These are phyloP conservation scores for Mimosa pudica DNA, from an alignment of 306 rosid species.

Conservation along the genomic window DNA sequence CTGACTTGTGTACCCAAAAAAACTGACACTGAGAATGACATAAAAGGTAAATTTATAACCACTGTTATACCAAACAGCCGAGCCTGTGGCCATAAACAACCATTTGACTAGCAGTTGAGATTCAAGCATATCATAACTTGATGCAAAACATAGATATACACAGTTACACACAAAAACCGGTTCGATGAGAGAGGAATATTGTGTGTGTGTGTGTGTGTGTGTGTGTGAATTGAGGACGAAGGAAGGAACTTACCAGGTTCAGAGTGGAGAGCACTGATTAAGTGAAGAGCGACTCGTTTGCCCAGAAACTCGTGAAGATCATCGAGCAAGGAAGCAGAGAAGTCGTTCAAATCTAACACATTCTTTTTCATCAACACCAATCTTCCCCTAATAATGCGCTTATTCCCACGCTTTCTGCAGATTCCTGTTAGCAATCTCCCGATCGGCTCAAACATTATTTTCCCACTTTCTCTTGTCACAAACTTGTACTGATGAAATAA, in stretches of 20 bases:
- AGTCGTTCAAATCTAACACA: slow-evolving; percentile 70
- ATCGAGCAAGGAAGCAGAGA: slow-evolving; percentile 56
- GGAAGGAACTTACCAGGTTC: slow-evolving; percentile 47
- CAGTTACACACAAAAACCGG: not conserved
- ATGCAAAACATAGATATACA: not conserved
- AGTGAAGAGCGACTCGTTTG: slow-evolving; percentile 51
- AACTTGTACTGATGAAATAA: not conserved
- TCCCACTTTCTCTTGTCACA: not conserved
- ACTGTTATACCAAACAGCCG: not conserved
- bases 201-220: no score
- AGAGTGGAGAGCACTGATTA: slow-evolving; percentile 57
- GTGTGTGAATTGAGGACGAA: not conserved
- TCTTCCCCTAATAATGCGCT: slow-evolving; percentile 47
- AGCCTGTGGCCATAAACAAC: not conserved
- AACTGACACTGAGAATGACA: not conserved
- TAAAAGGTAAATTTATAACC: not conserved
- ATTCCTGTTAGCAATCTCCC: slow-evolving; percentile 8
- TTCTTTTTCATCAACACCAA: slow-evolving; percentile 80
- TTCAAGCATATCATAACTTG: not conserved
- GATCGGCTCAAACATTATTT: slow-evolving; percentile 35
- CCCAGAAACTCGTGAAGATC: slow-evolving; percentile 62
- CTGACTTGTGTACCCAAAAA: no score
- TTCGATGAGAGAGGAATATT: not conserved
- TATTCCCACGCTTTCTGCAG: not conserved
- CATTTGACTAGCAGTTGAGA: not conserved